Conservation (phyloP, 345 rosid genomes). For the Eucalyptus regnans region DNA sequence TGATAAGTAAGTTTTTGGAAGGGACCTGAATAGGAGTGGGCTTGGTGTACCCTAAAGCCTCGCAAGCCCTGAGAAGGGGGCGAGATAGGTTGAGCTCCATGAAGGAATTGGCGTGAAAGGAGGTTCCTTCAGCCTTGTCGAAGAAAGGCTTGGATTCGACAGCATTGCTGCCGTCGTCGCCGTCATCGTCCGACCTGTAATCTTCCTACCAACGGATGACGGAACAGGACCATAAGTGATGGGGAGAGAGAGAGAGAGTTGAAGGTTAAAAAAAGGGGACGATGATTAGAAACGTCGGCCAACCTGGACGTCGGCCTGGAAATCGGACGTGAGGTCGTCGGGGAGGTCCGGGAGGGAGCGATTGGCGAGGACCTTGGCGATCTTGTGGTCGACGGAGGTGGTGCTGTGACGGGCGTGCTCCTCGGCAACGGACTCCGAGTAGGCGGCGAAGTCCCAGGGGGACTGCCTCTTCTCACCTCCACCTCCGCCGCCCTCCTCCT, state of each 20-base stretch:
- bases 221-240: background rate
- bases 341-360: constrained; percentile 10
- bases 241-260: background rate
- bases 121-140: constrained; percentile 52
- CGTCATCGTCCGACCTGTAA: constrained; percentile 54
- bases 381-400: constrained; percentile 78
- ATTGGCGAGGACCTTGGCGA: constrained; percentile 49
- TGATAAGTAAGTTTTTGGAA: background rate
- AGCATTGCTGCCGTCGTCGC: constrained; percentile 18
- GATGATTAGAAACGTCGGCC: background rate
- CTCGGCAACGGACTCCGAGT: constrained; percentile 74
- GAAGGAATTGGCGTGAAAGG: constrained; percentile 77
- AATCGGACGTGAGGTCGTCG: constrained; percentile 21
- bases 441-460: constrained; percentile 87
- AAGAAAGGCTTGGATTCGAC: constrained; percentile 51
- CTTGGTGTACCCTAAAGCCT: constrained; percentile 74
- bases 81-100: constrained; percentile 90
- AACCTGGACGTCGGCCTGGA: constrained; percentile 54
- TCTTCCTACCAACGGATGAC: constrained; percentile 39
- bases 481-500: background rate
- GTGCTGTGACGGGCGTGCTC: constrained; percentile 92
- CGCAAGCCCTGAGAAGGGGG: constrained; percentile 86
- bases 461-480: constrained; percentile 31
- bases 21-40: constrained; percentile 95
- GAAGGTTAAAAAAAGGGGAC: background rate